Base-by-base conservation (phyloP, 805 yeast species). In the Ogataea polymorpha region DNA sequence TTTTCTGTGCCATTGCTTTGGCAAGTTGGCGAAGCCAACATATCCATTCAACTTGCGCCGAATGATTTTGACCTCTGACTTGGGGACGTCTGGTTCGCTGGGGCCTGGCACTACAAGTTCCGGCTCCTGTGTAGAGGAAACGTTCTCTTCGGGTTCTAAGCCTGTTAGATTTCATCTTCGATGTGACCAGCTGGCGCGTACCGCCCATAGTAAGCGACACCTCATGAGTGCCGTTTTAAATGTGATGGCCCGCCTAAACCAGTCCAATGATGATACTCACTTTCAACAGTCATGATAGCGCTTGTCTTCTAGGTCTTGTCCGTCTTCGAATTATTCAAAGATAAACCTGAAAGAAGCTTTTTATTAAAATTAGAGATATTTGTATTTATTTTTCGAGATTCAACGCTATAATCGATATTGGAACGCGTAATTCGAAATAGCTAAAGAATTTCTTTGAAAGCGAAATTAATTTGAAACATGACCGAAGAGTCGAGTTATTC, bases 1-100 rank as follows among this genome's bases (percentile, higher is more conserved):
- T 66, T 86, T 88, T 67, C 96, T 81, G 69, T 93, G 98, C 96
- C 97, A 93, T 71, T 93, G 99, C 61, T 90, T 93, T 44, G 99
- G 99, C 59, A 93, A 74, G 67, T 90, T 93, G 52, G 97, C 96
- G 68, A 93, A 93, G 5, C 99, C 99, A 42, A 93, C 99, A 61
- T 85, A 90, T 3, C 95, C 91, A 53, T 82, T 86, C 54, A 91
- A 78, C 61, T 88, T 88, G 55, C 95, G 82, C 54, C 83, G 81
- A 56, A 87, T 77, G 47, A 88, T 71, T 54, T 83, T 82, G 46
- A 77, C 66, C 27, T 73, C 77, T 9, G 41, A 50, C 17, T 28
- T 39, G 15, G 48, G 38, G 11, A 39, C 36, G 25, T 44, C 35
- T 18, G 37, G 14, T 17, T 38, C 49, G 28, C 26, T 30, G 8